Evolutionary conservation across 2,329 filamentous ascomycete species (phyloP), one percentile per base, ranked within the genome.

Genomic region (Neonectria magnoliae): DNA sequence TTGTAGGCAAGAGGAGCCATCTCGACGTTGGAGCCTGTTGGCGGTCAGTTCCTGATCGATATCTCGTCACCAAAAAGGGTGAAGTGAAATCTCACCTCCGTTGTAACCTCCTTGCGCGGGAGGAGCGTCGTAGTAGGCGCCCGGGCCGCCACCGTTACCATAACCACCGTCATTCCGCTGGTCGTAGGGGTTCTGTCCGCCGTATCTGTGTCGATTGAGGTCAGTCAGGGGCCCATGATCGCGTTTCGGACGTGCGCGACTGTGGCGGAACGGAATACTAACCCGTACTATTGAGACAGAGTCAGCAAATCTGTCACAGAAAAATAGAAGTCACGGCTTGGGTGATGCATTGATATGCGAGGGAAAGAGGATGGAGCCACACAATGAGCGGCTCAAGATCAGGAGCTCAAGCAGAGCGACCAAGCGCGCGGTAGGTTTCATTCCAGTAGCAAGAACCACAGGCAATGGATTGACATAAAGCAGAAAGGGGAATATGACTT

Each of bases 1-100:
- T 85, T 85, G 66, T 85, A 84, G 48, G 83, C 79, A 50, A 92
- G 85, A 13, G 90, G 85, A 51, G 87, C 87, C 90, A 94, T 92
- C 80, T 94, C 92, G 71, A 93, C 88, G 72, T 87, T 85, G 73
- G 81, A 62, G 16, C 54, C 59, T 64, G 18, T 16, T 44, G 4
- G 41, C 7, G 16, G 41, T 59, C 14, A 62, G 59, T 44, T 50
- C 20, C 20, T 27, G 14, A 10, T 38, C 29, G 7, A 47, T 22
- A 10, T 18, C n/a, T 13, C 11, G 7, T 25, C 20, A 25, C 48
- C 7, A 18, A n/a, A n/a, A 38, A 22, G 20, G 18, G 42, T 14
- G 7, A 18, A 29, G 10, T 18, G 6, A 33, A 31, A n/a, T 66
- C 73, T 67, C 68, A 80, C 71, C 68, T 65, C 76, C 76, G 53